These are phyloP conservation scores for Tulasnella sp. DNA, from an alignment of 768 basidiomycete genomes.

Conservation along the genomic window DNA sequence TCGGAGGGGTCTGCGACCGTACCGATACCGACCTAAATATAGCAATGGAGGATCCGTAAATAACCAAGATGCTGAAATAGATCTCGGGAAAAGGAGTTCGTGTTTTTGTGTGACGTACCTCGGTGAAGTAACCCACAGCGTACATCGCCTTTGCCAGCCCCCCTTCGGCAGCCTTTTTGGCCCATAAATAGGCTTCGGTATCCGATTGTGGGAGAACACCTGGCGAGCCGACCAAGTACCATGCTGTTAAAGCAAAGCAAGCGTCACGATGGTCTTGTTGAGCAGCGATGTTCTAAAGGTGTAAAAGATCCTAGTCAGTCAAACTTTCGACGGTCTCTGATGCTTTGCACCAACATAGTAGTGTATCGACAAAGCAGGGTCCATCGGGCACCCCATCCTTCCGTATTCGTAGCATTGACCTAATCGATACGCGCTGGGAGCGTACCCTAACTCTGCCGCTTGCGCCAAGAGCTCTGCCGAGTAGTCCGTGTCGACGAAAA, in stretches of 20 bases:
- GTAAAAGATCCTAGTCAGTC: conserved; percentile 13
- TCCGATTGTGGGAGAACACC: conserved; percentile 97
- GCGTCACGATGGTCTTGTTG: conserved; percentile 96
- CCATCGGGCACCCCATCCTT: conserved; percentile 96
- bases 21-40: conserved; percentile 71
- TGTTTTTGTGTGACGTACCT: conserved; percentile 44
- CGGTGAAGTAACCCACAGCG: conserved; percentile 94
- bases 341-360: conserved; percentile 96
- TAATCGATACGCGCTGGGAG: conserved; percentile 89
- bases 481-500: conserved; percentile 96
- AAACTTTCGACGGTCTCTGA: no score
- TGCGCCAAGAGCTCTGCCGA: conserved; percentile 91
- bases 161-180: conserved; percentile 87
- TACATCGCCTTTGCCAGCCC: conserved; percentile 96
- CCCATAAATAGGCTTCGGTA: conserved; percentile 97
- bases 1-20: conserved; percentile 62
- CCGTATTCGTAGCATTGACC: conserved; percentile 99
- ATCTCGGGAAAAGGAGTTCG: neutral
- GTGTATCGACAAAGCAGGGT: conserved; percentile 94
- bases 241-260: conserved; percentile 96
- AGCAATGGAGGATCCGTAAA: neutral
- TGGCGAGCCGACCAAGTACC: conserved; percentile 98
- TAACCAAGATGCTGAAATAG: neutral
- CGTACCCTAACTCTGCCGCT: conserved; percentile 92
- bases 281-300: conserved; percentile 90